A percentile compares a stretch with the other conserved stretches of the same genome.
These are phyloP conservation scores for Prunus mira DNA, from an alignment of 306 rosid species.

Conservation along the genomic window DNA sequence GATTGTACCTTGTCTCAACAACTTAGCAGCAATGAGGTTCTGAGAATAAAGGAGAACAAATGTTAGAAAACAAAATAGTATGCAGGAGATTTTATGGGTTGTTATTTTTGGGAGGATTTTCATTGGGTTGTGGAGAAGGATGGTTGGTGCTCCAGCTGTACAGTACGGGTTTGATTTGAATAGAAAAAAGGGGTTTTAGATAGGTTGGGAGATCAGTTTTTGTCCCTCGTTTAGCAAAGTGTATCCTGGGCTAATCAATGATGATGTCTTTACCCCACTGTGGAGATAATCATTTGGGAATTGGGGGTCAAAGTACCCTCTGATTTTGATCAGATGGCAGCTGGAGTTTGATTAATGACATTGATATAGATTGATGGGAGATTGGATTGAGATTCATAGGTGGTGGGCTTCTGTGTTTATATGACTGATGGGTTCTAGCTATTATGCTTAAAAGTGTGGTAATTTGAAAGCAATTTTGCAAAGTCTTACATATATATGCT, in stretches of 20 bases:
- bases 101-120: conserved; percentile 19
- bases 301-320: conserved; percentile 29
- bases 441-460: not conserved
- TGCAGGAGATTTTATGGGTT: conserved; percentile 22
- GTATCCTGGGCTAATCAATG: conserved; percentile 32
- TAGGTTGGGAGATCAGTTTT: conserved; percentile 45
- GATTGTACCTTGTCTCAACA: conserved; percentile 19
- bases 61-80: conserved; percentile 20
- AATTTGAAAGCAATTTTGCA: not conserved
- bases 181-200: conserved; percentile 43
- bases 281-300: conserved; percentile 45
- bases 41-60: conserved; percentile 24
- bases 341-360: conserved; percentile 15
- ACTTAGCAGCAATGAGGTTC: conserved; percentile 25
- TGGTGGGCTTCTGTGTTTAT: not conserved
- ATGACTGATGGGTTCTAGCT: not conserved
- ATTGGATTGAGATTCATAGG: not conserved
- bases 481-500: not conserved
- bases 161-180: conserved; percentile 33
- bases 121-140: conserved; percentile 28
- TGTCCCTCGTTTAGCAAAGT: conserved; percentile 30
- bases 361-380: not conserved
- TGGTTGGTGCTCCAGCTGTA: conserved; percentile 59
- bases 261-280: conserved; percentile 42
- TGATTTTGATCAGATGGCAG: conserved; percentile 31